Base-by-base conservation (phyloP, 1,284 basidiomycete genomes). In the Cystobasidium pallidum region DNA sequence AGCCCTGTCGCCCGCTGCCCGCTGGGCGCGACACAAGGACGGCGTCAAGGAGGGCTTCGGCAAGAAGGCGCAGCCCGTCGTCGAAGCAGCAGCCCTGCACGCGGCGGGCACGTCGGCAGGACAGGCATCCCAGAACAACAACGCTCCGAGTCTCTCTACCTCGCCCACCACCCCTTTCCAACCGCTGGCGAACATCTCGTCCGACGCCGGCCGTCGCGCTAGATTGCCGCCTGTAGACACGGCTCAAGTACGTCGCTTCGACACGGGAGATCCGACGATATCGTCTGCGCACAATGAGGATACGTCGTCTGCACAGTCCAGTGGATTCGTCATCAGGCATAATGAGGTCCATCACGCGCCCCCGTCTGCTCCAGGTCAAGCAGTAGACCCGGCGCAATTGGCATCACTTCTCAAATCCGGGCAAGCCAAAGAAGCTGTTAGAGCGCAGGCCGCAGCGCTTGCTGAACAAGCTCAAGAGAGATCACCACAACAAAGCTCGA, bases 41-140 rank as follows among this genome's bases (percentile, higher is more conserved):
- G 45, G 58, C 47, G 30, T 64, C 43, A 64, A 64, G 19, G 67
- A 70, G 43, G 67, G 67, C 28, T 64, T 71, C 34, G 49, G 47
- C n/a, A 71, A 71, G 68, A 71, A 71, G 51, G 68, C 68, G 43
- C 68, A 71, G 51, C 47, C 68, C 21, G 51, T 71, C 24, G 59
- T 59, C 28, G 45, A 57, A 52, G 68, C 68, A 43, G 68, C 68
- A 41, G 47, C 26, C 3, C 24, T 71, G 59, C 59, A 71, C 52
- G 68, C 68, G 17, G 30, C 64, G 7, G 64, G 64, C 34, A 49
- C 43, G 26, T 54, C 64, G 28, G 64, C 51, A 49, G 51, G 49
- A 19, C 49, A 66, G 36, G 49, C 64, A 39, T 32, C 45, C 6
- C 45, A 47, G 45, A 66, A 66, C 21, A 57, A 66, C 52, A 54